Percentiles rank a stretch among this genome's conserved stretches.
These are phyloP conservation scores for Pichia sp. DNA, from an alignment of 1,139 yeast genomes.

Conservation along the genomic window DNA sequence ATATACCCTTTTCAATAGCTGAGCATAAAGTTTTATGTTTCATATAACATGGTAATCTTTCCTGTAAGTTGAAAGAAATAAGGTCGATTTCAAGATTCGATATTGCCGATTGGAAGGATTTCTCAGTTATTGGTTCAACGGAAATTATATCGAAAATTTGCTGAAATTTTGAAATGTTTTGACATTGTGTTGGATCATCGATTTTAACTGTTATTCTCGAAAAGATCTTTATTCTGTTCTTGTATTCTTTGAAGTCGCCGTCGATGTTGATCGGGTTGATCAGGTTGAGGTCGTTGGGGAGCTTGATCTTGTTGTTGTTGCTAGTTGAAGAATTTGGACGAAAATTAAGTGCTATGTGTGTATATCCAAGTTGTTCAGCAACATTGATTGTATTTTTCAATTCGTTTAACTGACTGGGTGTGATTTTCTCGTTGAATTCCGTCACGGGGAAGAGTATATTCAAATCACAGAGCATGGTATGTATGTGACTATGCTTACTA, in stretches of 20 bases:
- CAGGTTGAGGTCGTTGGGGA: constrained; percentile 46
- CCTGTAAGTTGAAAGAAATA: constrained; percentile 66
- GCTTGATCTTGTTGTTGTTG: constrained; percentile 32
- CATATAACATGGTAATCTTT: constrained; percentile 70
- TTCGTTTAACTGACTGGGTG: constrained; percentile 40
- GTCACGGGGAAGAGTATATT: constrained; percentile 81
- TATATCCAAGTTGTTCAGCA: constrained; percentile 63
- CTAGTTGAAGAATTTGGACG: constrained; percentile 49
- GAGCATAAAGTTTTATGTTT: constrained; percentile 84
- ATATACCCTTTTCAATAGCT: constrained; percentile 79
- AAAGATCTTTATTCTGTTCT: constrained; percentile 52
- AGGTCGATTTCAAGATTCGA: constrained; percentile 75
- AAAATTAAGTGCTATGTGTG: constrained; percentile 73
- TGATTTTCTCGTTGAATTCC: constrained; percentile 43
- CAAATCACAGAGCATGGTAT: constrained; percentile 71
- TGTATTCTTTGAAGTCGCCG: constrained; percentile 30
- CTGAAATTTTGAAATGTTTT: constrained; percentile 61
- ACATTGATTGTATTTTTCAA: constrained; percentile 54
- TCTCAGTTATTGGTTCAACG: constrained; percentile 77
- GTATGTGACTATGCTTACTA: no score
- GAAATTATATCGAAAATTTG: constrained; percentile 76
- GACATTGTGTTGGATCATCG: constrained; percentile 77
- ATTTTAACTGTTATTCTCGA: constrained; percentile 73
- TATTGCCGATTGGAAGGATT: constrained; percentile 72
- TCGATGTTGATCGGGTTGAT: constrained; percentile 39